phyloP scores from a whole-genome alignment of 305 asterid species.

The Fraxinus floribunda region DNA sequence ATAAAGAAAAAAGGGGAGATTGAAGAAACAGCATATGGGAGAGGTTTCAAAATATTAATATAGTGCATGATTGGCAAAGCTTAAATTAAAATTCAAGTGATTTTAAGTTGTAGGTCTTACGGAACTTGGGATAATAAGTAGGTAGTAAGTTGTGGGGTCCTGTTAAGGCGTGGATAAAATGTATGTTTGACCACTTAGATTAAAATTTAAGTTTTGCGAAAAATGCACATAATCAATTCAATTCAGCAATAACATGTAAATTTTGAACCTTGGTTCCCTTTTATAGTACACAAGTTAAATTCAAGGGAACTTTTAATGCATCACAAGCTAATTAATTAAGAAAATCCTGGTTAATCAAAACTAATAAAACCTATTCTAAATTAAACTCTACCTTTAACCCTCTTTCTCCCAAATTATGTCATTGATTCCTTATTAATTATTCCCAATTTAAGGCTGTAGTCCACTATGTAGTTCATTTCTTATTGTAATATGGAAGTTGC shows the following conservation, averaged over 20 bases:
- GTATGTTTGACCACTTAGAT: background rate
- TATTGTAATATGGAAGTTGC: slow-evolving; percentile 25
- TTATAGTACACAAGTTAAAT: background rate
- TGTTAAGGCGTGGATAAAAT: background rate
- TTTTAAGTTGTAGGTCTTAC: background rate
- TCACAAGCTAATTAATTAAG: background rate
- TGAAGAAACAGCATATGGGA: background rate
- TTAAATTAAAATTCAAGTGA: background rate
- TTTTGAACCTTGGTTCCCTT: background rate
- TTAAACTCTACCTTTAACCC: background rate
- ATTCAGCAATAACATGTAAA: background rate
- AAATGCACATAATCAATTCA: background rate
- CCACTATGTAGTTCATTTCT: slow-evolving; percentile 3
- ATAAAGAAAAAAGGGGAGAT: background rate
- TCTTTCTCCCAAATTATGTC: background rate
- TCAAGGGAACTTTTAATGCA: background rate
- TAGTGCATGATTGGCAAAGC: background rate
- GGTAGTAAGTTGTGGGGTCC: background rate
- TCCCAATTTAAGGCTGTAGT: background rate
- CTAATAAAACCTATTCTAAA: background rate
- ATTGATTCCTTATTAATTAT: background rate
- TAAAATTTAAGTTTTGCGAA: background rate
- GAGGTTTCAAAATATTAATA: background rate
- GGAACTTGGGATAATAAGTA: background rate
- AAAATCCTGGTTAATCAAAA: background rate